Percentiles rank a stretch among this genome's conserved stretches.
Conservation (phyloP, 495 filamentous ascomycete genomes). For the Daldinia decipiens region DNA sequence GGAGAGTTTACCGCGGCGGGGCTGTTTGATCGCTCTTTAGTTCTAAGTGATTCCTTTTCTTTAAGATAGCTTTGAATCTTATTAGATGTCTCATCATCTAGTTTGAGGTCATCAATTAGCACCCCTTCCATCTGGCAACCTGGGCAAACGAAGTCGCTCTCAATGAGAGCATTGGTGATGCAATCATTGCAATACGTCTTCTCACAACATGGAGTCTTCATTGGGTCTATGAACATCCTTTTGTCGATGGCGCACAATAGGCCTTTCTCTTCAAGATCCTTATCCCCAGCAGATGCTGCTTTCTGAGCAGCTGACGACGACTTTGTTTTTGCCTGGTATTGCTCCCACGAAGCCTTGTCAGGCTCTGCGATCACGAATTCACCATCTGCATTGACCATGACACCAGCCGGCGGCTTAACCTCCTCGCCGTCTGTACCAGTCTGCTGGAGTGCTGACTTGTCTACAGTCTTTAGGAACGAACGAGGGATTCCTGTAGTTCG, state of each 20-base stretch:
- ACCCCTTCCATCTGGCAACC: conserved; percentile 89
- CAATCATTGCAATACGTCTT: conserved; percentile 99
- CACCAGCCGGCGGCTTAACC: conserved; percentile 78
- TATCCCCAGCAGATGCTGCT: conserved; percentile 72
- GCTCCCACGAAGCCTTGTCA: conserved; percentile 94
- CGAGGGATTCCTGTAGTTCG: conserved; percentile 95
- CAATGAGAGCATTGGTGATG: conserved; percentile 96
- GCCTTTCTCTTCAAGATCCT: conserved; percentile 83
- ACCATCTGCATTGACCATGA: conserved; percentile 98
- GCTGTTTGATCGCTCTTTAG: conserved; percentile 55
- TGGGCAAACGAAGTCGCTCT: conserved; percentile 96
- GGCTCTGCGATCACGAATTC: conserved; percentile 95
- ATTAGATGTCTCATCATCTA: conserved; percentile 77
- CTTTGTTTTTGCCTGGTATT: conserved; percentile 93
- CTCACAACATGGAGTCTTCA: conserved; percentile 97
- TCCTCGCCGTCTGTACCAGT: conserved; percentile 80
- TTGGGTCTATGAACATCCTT: conserved; percentile 94
- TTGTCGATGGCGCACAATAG: conserved; percentile 95
- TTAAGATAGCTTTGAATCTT: conserved; percentile 84
- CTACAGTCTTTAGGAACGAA: conserved; percentile 91
- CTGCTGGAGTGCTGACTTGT: conserved; percentile 79
- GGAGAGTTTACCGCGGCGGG: conserved; percentile 49
- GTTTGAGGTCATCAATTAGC: conserved; percentile 87
- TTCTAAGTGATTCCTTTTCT: conserved; percentile 71
- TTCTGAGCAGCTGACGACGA: conserved; percentile 81